Evolutionary conservation across 768 basidiomycete genomes (phyloP), one percentile per base, ranked within the genome.

Genomic region (Suillus brevipes): DNA sequence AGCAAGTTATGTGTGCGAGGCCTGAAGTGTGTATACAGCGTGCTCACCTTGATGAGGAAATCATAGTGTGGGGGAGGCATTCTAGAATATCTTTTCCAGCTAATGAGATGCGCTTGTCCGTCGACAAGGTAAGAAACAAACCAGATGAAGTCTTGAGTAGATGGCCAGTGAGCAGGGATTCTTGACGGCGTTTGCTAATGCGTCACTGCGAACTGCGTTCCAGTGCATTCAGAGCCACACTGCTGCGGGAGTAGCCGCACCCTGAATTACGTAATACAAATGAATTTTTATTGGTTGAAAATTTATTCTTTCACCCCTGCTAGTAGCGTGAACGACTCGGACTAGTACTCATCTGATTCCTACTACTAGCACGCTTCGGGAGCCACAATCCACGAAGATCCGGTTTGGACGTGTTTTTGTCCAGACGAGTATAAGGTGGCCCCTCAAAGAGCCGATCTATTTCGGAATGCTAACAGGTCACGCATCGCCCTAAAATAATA

Each of bases 61-160:
- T 99, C 96, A 82, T 98, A 99, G 79, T 97, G 95, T 60, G 94
- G 91, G 63, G 92, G 91, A 60, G 92, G 91, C 92, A 94, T 94
- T 70, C 67, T 73, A 42, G 59, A 28, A 52, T 49, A 34, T 20
- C 66, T 65, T 25, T 49, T 10, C 31, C 37, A 42, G 31, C 13
- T 25, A 20, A 53, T 67, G 37, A 67, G 43, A 38, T 14, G 10
- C 37, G 16, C 7, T 40, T 28, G 10, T 25, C 14, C 37, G 28
- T 42, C 10, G 20, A 42, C 16, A 42, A 42, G 18, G 40, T 20
- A 18, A 42, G 6, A 59, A 59, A 59, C 58, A 20, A 42, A 63
- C 62, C 25, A 42, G 57, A 18, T 60, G 37, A 38, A 28, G n/a
- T 31, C 23, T 63, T 36, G 25, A 20, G 62, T 31, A 61, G 23